Evolutionary conservation across 73 alveolate genomes (phyloP).

Genomic region (Stentor roeselii): DNA sequence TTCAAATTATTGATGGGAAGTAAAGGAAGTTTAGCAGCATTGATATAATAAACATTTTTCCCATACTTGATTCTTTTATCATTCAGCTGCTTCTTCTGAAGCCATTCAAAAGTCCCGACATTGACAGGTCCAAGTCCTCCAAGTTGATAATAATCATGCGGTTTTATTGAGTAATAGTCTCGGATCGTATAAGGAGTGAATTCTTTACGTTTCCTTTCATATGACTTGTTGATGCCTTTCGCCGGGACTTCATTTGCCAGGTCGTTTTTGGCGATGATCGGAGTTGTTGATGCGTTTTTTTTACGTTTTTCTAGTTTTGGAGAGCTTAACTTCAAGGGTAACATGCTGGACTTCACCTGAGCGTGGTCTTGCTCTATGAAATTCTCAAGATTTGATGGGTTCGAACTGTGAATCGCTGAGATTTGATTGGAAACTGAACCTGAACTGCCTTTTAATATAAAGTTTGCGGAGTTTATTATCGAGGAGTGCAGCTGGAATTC

Average conservation of each 20-base stretch:
- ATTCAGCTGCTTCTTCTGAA: not conserved
- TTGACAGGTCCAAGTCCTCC: constrained; percentile 24
- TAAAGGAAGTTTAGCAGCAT: constrained; percentile 3
- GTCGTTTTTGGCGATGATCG: not conserved
- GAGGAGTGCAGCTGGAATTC: not conserved
- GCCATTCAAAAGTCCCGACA: constrained; percentile 4
- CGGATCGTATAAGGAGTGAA: not conserved
- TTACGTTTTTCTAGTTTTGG: constrained; percentile 5
- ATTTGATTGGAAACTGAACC: not conserved
- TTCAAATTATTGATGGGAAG: not conserved
- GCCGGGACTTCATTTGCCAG: not conserved
- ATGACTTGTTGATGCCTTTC: not conserved
- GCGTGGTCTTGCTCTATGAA: not conserved
- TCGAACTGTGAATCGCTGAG: not conserved
- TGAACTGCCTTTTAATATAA: not conserved
- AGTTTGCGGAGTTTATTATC: constrained; percentile 2
- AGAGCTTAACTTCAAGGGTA: not conserved
- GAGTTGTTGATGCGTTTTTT: not conserved
- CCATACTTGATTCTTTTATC: not conserved
- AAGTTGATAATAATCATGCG: not conserved
- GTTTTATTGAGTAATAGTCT: not conserved
- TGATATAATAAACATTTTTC: constrained; percentile 3
- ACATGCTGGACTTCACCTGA: not conserved
- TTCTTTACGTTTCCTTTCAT: not conserved
- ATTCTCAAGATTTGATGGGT: not conserved